Evolutionary conservation across 75 land plant genomes (phyloP).

Genomic region (Cryptomeria japonica): DNA sequence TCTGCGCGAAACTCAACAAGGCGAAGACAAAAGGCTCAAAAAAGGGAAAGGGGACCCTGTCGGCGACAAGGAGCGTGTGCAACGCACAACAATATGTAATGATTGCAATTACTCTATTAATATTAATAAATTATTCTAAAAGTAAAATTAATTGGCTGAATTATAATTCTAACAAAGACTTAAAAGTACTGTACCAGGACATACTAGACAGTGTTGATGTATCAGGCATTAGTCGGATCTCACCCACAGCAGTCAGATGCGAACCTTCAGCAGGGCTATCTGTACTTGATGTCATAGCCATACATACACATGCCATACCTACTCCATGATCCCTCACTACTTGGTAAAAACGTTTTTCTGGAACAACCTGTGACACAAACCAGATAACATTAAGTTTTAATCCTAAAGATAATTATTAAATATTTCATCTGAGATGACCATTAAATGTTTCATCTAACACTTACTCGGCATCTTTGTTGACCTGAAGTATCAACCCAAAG

Average conservation of each 20-base stretch:
- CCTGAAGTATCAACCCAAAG: constrained; percentile 91
- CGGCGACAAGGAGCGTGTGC: too few relatives aligned
- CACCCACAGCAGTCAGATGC: constrained; percentile 74
- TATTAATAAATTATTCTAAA: neutral
- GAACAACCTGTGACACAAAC: constrained; percentile 63
- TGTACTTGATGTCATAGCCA: constrained; percentile 71
- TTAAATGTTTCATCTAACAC: constrained; percentile 14
- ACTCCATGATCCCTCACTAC: constrained; percentile 67
- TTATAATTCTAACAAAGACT: neutral
- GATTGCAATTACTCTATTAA: neutral
- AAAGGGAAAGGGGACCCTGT: too few relatives aligned
- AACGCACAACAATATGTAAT: too few relatives aligned
- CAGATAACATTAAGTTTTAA: constrained; percentile 12
- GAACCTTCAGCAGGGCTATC: constrained; percentile 76
- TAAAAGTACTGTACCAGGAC: constrained; percentile 66
- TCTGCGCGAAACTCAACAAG: too few relatives aligned
- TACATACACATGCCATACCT: constrained; percentile 67
- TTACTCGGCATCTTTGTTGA: constrained; percentile 88
- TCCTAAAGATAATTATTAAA: neutral
- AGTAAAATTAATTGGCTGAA: neutral
- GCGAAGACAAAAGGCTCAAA: too few relatives aligned
- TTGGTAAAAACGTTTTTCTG: constrained; percentile 56
- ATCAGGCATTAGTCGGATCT: constrained; percentile 87
- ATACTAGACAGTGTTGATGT: constrained; percentile 49
- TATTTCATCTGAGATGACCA: neutral